These are phyloP conservation scores for Bremia lactucae DNA, from an alignment of 352 stramenopile species.

Conservation along the genomic window DNA sequence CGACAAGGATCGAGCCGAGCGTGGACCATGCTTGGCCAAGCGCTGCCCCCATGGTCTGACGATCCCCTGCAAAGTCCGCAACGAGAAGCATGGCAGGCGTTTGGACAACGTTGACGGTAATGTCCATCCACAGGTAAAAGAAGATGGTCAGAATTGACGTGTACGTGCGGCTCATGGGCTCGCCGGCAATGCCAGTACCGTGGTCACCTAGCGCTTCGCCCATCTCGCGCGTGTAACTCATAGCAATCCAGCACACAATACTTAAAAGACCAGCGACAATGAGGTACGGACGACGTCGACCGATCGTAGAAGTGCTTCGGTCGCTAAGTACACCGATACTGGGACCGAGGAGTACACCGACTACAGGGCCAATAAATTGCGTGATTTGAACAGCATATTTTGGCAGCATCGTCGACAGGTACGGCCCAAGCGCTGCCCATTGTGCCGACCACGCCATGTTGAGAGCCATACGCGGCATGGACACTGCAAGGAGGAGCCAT, in stretches of 20 bases:
- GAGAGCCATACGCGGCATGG: slow-evolving; percentile 42
- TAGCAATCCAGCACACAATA: slow-evolving; percentile 44
- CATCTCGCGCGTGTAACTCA: slow-evolving; percentile 52
- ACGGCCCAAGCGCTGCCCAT: slow-evolving; percentile 43
- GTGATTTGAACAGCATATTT: slow-evolving; percentile 30
- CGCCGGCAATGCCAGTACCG: slow-evolving; percentile 14
- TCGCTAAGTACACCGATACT: slow-evolving; percentile 44
- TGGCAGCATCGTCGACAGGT: slow-evolving; percentile 40
- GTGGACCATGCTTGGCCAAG: slow-evolving; percentile 39
- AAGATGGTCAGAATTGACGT: slow-evolving; percentile 40
- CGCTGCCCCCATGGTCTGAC: slow-evolving; percentile 39
- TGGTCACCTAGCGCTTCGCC: slow-evolving; percentile 40
- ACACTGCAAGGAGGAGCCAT: slow-evolving; percentile 37
- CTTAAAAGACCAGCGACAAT: slow-evolving; percentile 26
- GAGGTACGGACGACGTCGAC: slow-evolving; percentile 33
- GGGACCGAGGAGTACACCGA: slow-evolving; percentile 39
- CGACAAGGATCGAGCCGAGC: slow-evolving; percentile 37
- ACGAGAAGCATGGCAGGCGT: slow-evolving; percentile 42
- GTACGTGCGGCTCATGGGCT: slow-evolving; percentile 24
- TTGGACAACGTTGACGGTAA: slow-evolving; percentile 51
- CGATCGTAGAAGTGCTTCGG: slow-evolving; percentile 28
- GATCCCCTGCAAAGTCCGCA: slow-evolving; percentile 48
- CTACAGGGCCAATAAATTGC: slow-evolving; percentile 45
- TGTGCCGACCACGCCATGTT: slow-evolving; percentile 57
- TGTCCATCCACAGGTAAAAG: slow-evolving; percentile 62